Evolutionary conservation across 106 monocot species (phyloP), one percentile per base, ranked within the genome.

Genomic region (Dioscorea alata): DNA sequence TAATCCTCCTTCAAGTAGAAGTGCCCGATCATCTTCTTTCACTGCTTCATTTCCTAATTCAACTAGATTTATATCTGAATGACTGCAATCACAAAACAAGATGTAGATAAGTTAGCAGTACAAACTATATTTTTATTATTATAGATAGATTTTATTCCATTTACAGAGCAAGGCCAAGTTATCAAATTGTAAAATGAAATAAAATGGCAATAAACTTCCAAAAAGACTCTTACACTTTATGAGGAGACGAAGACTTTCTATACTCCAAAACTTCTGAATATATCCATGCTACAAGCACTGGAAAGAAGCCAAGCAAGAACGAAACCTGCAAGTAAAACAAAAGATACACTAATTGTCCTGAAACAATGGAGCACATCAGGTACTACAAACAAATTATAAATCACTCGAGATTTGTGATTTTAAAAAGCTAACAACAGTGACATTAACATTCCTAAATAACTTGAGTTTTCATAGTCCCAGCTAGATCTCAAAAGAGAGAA

Each of bases 41-140:
- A 68, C 57, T 9, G 79, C 19, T 66, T 66, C 87, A 81, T 75
- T 69, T 68, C 71, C 88, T 48, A 82, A 76, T 56, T 81, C 88
- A 64, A 65, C 73, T 32, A 88, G 62, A 81, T 88, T 88, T 35
- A 59, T 60, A 84, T 88, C 88, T 49, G 88, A 88, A 69, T 88
- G 88, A 15, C 88, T 88, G 79, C 53, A 81, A 77, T 60, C 42
- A 42, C 42, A 42, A 42, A 42, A 42, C 42, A 42, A 10, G 4
- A 42, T 6, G 42, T 42, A 42, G 42, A 42, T 42, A 6, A 42
- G 42, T 42, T 0, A 42, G 6, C 9, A 34, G 7, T 3, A 34
- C 34, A 34, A 34, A 34, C 34, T 7, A 34, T 34, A 34, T 4
- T 34, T 34, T 34, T 34, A 3, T 34, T 34, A 34, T 7, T 34